These are phyloP conservation scores for Peronosclerospora sorghi DNA, from an alignment of 352 stramenopile genomes.

Conservation along the genomic window DNA sequence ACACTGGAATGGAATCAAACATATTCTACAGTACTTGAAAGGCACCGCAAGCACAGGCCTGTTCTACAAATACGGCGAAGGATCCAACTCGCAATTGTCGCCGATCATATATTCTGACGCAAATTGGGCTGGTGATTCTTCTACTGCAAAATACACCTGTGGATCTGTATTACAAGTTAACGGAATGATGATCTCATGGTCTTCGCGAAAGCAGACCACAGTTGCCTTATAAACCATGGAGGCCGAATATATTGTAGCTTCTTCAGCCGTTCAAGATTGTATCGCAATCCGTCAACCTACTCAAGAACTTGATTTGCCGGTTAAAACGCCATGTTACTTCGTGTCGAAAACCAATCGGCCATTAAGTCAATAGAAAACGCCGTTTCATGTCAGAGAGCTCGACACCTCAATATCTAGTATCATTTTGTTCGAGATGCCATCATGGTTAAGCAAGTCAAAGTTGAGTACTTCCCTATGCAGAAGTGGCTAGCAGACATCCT, in stretches of 20 bases:
- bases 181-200: neutral
- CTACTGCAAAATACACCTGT: neutral
- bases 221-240: neutral
- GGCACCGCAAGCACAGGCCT: neutral
- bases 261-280: neutral
- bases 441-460: neutral
- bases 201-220: neutral
- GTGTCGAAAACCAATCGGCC: neutral
- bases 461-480: neutral
- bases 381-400: neutral
- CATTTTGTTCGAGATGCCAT: neutral
- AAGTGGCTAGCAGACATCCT: neutral
- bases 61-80: neutral
- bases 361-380: neutral
- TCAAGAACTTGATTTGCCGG: neutral
- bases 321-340: neutral
- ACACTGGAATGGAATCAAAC: neutral
- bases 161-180: neutral
- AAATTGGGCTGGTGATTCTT: neutral
- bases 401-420: neutral
- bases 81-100: too few species aligned
- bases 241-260: neutral
- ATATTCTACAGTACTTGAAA: neutral
- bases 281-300: neutral
- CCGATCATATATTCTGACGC: neutral